Percentiles rank a stretch among this genome's conserved stretches.
Conservation (phyloP, 345 rosid species). For the Ceriops zippeliana region DNA sequence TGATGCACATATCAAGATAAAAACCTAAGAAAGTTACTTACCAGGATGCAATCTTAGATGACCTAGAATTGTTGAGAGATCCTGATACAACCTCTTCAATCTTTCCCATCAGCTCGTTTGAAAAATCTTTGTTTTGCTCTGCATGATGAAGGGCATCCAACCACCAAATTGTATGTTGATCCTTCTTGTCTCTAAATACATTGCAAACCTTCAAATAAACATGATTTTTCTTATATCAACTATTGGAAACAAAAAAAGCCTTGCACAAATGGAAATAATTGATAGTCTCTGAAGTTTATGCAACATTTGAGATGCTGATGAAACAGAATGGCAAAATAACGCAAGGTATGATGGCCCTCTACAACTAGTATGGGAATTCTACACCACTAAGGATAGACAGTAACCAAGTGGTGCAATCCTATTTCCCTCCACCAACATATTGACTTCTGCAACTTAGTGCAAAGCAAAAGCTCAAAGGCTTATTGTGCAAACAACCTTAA, state of each 20-base stretch:
- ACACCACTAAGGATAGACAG: too few species aligned
- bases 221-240: not conserved
- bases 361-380: too few species aligned
- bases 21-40: conserved; percentile 28
- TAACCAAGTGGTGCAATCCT: too few species aligned
- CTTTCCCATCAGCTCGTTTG: conserved; percentile 68
- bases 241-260: not conserved
- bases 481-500: too few species aligned
- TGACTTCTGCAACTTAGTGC: too few species aligned
- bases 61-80: conserved; percentile 48
- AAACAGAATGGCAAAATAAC: not conserved
- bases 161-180: conserved; percentile 71
- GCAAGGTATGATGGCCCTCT: too few species aligned
- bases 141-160: conserved; percentile 65
- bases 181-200: conserved; percentile 38
- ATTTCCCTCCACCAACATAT: too few species aligned
- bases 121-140: conserved; percentile 59
- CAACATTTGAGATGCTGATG: not conserved
- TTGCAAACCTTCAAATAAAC: conserved; percentile 54
- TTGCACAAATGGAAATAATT: not conserved
- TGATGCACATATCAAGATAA: not conserved
- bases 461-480: too few species aligned
- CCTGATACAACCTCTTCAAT: conserved; percentile 78
- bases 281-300: not conserved
- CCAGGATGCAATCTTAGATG: conserved; percentile 49